Percentiles rank a stretch among this genome's conserved stretches.
Conservation (phyloP, 2,329 filamentous ascomycete species). For the Pseudogymnoascus sp. region DNA sequence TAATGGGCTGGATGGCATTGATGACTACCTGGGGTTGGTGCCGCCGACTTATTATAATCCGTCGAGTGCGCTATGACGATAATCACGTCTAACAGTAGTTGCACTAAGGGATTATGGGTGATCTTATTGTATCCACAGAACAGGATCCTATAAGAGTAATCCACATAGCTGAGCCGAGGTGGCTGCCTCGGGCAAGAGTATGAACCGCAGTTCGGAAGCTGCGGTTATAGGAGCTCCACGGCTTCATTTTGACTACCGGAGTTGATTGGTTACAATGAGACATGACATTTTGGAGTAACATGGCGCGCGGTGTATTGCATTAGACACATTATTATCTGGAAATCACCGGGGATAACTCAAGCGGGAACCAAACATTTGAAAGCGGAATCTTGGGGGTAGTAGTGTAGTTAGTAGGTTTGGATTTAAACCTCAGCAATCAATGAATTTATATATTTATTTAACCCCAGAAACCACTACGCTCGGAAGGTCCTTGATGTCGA, state of each 20-base stretch:
- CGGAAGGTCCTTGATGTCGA: conserved; percentile 68
- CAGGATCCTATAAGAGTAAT: neutral
- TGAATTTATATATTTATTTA: conserved; percentile 4
- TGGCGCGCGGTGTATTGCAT: neutral
- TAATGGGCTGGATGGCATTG: conserved; percentile 55
- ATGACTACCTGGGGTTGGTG: conserved; percentile 26
- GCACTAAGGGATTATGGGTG: neutral
- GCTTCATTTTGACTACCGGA: neutral
- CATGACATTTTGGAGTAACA: neutral
- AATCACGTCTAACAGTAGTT: neutral
- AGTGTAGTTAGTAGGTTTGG: neutral
- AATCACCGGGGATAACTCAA: neutral
- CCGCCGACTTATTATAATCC: conserved; percentile 5
- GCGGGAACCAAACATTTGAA: neutral
- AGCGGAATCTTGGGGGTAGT: neutral
- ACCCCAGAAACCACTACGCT: conserved; percentile 46
- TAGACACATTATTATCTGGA: neutral
- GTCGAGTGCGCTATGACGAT: neutral
- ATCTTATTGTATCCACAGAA: neutral
- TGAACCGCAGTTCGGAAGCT: neutral
- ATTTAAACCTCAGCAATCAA: conserved; percentile 5
- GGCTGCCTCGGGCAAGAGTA: neutral
- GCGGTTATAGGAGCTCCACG: neutral
- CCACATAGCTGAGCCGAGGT: neutral
- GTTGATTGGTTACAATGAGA: neutral